phyloP scores from a whole-genome alignment of 306 rosid species.

The Cicer yamashitae region DNA sequence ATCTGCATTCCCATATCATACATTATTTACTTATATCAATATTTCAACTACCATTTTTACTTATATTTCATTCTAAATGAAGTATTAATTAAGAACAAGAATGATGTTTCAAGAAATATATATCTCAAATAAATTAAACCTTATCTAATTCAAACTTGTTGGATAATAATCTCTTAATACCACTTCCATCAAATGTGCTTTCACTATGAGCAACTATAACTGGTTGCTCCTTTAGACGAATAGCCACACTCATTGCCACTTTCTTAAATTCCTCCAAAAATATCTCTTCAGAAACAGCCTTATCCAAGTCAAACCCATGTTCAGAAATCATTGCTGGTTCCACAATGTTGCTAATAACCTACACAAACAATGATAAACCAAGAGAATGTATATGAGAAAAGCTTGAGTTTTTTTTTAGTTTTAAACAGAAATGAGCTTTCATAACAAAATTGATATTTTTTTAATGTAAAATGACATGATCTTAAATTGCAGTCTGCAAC shows the following conservation, averaged over 20 bases:
- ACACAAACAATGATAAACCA: background rate
- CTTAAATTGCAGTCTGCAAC: too few species aligned
- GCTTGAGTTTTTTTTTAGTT: too few species aligned
- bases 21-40: background rate
- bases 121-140: conserved; percentile 50
- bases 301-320: conserved; percentile 53
- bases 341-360: conserved; percentile 68
- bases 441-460: too few species aligned
- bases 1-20: conserved; percentile 54
- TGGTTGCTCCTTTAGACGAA: conserved; percentile 43
- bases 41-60: too few species aligned
- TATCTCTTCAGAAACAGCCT: conserved; percentile 67
- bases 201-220: conserved; percentile 92
- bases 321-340: conserved; percentile 68
- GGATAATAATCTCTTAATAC: conserved; percentile 71
- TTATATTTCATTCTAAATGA: too few species aligned
- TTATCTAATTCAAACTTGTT: conserved; percentile 93
- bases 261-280: conserved; percentile 78
- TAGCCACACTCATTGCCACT: conserved; percentile 50
- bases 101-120: background rate
- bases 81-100: conserved; percentile 13
- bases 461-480: too few species aligned
- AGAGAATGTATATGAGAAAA: too few species aligned
- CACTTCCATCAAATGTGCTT: conserved; percentile 84
- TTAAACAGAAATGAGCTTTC: too few species aligned